These are phyloP conservation scores for Termitomyces sp. DNA, from an alignment of 768 basidiomycete species.

Conservation along the genomic window DNA sequence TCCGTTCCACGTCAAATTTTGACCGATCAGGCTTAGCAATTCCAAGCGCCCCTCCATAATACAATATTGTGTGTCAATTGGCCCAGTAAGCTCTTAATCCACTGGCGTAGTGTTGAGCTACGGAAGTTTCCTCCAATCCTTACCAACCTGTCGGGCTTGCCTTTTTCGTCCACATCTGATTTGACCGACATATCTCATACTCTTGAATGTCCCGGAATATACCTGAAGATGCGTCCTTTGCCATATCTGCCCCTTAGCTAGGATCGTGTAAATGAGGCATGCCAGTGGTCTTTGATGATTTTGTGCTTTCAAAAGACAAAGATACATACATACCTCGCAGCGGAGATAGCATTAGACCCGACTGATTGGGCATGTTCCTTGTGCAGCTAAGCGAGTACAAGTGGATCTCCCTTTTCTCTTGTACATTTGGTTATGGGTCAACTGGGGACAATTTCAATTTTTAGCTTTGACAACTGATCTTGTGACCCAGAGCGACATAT, in stretches of 20 bases:
- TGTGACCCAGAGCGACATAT: neutral
- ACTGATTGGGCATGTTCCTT: neutral
- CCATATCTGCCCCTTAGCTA: too few relatives aligned
- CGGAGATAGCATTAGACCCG: neutral
- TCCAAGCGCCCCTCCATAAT: neutral
- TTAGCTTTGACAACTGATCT: neutral
- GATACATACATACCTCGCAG: neutral
- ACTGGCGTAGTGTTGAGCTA: too few relatives aligned
- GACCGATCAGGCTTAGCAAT: slow-evolving; percentile 1
- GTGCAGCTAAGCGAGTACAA: neutral
- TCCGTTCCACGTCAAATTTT: neutral
- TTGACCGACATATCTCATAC: neutral
- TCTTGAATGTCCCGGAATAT: too few relatives aligned
- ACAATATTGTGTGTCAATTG: neutral
- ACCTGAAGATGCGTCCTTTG: neutral
- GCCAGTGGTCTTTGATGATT: neutral
- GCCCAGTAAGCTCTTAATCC: neutral
- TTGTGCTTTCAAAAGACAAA: neutral
- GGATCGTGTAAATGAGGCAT: neutral
- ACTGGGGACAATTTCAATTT: neutral
- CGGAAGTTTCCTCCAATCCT: neutral
- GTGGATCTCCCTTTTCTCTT: neutral
- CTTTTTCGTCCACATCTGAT: neutral
- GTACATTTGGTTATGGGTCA: neutral
- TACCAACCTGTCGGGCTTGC: neutral